Conservation (phyloP, 805 yeast genomes). For the Ogataea siamensis region DNA sequence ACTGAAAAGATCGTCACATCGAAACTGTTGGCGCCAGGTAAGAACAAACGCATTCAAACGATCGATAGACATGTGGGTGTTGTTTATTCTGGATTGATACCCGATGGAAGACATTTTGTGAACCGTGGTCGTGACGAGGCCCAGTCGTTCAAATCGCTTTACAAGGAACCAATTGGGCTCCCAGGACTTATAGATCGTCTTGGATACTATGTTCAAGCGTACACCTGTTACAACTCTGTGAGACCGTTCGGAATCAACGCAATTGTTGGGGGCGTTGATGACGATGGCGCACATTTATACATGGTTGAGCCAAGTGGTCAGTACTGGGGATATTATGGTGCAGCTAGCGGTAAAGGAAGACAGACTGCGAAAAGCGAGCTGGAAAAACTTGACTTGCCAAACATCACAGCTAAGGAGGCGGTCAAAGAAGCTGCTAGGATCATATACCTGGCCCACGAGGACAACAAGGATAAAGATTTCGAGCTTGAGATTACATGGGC, state of each 20-base stretch:
- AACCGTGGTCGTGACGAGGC: slow-evolving; percentile 92
- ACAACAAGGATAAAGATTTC: slow-evolving; percentile 94
- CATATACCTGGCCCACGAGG: slow-evolving; percentile 93
- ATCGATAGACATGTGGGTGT: slow-evolving; percentile 93
- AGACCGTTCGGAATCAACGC: slow-evolving; percentile 96
- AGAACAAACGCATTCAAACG: slow-evolving; percentile 87
- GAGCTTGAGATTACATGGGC: slow-evolving; percentile 95
- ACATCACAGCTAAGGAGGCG: slow-evolving; percentile 73
- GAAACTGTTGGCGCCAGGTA: slow-evolving; percentile 82
- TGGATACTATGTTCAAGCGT: slow-evolving; percentile 91
- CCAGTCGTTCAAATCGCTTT: slow-evolving; percentile 67
- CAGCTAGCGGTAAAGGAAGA: slow-evolving; percentile 98
- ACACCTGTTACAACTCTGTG: slow-evolving; percentile 93
- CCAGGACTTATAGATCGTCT: slow-evolving; percentile 82
- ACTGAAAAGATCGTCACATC: slow-evolving; percentile 91
- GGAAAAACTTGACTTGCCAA: slow-evolving; percentile 79
- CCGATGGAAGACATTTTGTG: slow-evolving; percentile 95
- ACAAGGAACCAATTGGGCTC: slow-evolving; percentile 73
- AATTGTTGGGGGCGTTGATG: slow-evolving; percentile 91
- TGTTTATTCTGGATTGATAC: slow-evolving; percentile 90
- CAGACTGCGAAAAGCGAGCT: slow-evolving; percentile 97
- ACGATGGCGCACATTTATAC: slow-evolving; percentile 79
- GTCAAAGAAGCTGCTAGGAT: slow-evolving; percentile 92
- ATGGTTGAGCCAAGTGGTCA: slow-evolving; percentile 98
- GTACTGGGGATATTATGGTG: slow-evolving; percentile 96